Evolutionary conservation across 257 asterid species (phyloP).

Genomic region (Solanum pennellii): DNA sequence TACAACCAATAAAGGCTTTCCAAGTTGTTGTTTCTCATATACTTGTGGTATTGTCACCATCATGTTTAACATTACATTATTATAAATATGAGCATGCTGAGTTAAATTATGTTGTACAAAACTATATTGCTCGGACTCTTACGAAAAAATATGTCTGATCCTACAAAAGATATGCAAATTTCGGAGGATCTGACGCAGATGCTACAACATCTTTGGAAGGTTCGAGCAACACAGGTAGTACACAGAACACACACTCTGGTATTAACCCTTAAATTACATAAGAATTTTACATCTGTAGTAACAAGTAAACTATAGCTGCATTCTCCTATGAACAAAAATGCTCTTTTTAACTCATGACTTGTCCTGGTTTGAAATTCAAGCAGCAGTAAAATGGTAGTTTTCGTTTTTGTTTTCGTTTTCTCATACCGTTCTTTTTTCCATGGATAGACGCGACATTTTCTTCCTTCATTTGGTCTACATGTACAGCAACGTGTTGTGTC

Average conservation of each 20-base stretch:
- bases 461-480: conserved; percentile 7
- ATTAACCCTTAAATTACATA: background rate
- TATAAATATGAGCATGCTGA: background rate
- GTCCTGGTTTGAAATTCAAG: conserved; percentile 17
- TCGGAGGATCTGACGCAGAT: background rate
- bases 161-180: background rate
- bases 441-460: background rate
- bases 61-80: background rate
- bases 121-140: background rate
- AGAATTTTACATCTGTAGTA: background rate
- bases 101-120: background rate
- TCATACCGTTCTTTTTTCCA: conserved; percentile 11
- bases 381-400: conserved; percentile 29
- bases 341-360: background rate
- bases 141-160: background rate
- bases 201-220: background rate
- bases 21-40: no score
- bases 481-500: conserved; percentile 8
- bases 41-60: background rate
- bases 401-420: conserved; percentile 5
- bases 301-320: background rate
- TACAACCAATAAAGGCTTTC: no score
- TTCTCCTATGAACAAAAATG: background rate
- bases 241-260: background rate
- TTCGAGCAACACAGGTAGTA: background rate